Evolutionary conservation across 352 stramenopile genomes (phyloP), one percentile per base, ranked within the genome.

Genomic region (Ophiocytium majus): DNA sequence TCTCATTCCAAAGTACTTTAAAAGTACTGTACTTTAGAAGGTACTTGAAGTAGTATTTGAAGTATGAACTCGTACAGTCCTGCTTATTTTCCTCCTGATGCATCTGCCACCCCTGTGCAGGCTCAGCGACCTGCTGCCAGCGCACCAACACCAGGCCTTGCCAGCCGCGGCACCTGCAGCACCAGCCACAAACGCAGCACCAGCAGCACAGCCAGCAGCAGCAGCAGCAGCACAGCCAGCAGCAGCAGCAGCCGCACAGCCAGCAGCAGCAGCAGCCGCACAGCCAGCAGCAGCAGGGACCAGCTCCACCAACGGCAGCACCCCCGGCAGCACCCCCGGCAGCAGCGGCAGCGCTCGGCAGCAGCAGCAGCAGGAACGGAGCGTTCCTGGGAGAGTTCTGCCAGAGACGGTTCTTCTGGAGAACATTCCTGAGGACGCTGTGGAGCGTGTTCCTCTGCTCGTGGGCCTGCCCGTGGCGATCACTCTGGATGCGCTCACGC

Each of bases 361-460:
- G 19, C 43, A 5, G 43, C 43, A 57, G 14, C 5, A 14, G 43
- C 43, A 5, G 5, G 5, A 14, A 14, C 14, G 43, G 43, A 14
- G 43, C 43, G 5, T 5, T 57, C 43, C 5, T 14, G 43, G 5
- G 43, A 57, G 43, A n/a, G n/a, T n/a, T n/a, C n/a, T n/a, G n/a
- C 43, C 43, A 57, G 14, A 57, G 5, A 57, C n/a, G 14, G 43
- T 57, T 5, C 14, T 57, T 17, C 28, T 28, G 10, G 49, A 82
- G 32, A 10, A 32, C n/a, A 79, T 83, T 33, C 76, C 50, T 71
- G 83, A 57, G 19, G 74, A 50, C 28, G 83, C 34, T 35, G 79
- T 86, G 9, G 50, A 83, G 36, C 33, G 50, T 36, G 74, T 86
- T 32, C 75, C 78, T 14, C 63, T 86, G 10, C 78, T 86, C 35